These are phyloP conservation scores for Beta vulgaris DNA, from an alignment of 148 eudicot species.

Conservation along the genomic window DNA sequence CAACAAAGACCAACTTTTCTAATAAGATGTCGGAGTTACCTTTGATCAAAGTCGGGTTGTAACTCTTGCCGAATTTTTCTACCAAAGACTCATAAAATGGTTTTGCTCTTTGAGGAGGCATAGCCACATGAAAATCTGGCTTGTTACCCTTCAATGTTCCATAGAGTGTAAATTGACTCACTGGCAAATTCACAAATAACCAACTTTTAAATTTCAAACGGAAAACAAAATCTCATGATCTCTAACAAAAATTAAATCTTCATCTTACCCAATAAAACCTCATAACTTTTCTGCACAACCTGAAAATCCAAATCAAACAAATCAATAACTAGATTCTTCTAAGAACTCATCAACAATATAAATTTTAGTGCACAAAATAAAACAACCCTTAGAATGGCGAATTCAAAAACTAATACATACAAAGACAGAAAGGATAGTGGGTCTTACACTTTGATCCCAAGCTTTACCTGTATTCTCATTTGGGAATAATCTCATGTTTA, in stretches of 20 bases:
- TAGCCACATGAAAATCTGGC: slow-evolving; percentile 98
- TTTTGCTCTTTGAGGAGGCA: slow-evolving; percentile 85
- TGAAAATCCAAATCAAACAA: slow-evolving; percentile 33
- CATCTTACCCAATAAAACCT: slow-evolving; percentile 71
- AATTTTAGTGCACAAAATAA: too few species aligned
- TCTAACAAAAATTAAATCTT: not conserved
- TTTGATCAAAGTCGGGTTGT: slow-evolving; percentile 61
- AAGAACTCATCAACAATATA: not conserved
- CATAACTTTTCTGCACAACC: slow-evolving; percentile 84
- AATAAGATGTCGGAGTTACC: slow-evolving; percentile 34
- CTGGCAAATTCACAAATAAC: slow-evolving; percentile 42
- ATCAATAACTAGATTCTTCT: not conserved
- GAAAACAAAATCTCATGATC: slow-evolving; percentile 4
- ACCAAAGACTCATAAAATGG: slow-evolving; percentile 82
- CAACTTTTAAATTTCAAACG: slow-evolving; percentile 7
- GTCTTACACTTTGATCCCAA: slow-evolving; percentile 80
- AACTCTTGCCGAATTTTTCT: slow-evolving; percentile 64
- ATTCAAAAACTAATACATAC: not conserved
- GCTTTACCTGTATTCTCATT: slow-evolving; percentile 68
- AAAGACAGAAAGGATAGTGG: not conserved
- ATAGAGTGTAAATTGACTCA: slow-evolving; percentile 94
- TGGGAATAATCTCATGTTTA: slow-evolving; percentile 87
- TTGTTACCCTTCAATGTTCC: slow-evolving; percentile 97
- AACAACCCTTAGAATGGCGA: too few species aligned
- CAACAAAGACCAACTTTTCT: not conserved